Evolutionary conservation across 2,329 filamentous ascomycete species (phyloP).

Genomic region (Trichoderma endophyticum): DNA sequence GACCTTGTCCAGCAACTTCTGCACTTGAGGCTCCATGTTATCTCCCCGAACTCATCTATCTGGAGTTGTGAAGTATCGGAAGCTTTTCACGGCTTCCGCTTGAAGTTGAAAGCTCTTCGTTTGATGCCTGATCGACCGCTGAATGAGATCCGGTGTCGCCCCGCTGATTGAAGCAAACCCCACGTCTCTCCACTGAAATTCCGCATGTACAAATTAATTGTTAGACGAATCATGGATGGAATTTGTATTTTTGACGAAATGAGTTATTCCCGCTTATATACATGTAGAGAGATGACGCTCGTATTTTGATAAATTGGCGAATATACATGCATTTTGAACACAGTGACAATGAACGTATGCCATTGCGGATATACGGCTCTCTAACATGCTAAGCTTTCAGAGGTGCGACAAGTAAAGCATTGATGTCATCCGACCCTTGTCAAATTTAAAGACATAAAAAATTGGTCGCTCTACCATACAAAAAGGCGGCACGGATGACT

Average conservation of each 20-base stretch:
- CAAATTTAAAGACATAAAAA: background rate
- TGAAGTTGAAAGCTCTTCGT: background rate
- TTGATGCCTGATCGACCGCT: background rate
- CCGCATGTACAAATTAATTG: background rate
- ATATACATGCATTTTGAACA: background rate
- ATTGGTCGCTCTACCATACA: background rate
- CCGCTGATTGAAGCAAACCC: slow-evolving; percentile 4
- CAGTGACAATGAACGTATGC: background rate
- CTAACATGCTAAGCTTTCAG: background rate
- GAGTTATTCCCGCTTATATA: background rate
- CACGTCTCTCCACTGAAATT: slow-evolving; percentile 16
- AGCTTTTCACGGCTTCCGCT: background rate
- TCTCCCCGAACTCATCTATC: background rate
- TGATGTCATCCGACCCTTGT: slow-evolving; percentile 2
- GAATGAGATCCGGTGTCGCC: slow-evolving; percentile 6
- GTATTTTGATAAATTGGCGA: background rate
- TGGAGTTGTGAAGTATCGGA: background rate
- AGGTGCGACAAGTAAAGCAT: background rate
- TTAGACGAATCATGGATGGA: background rate
- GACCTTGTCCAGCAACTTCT: slow-evolving; percentile 66
- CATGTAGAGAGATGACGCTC: background rate
- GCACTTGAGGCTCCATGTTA: slow-evolving; percentile 73
- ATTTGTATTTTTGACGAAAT: background rate
- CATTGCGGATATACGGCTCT: background rate
- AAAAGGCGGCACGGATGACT: background rate